These are phyloP conservation scores for Backusella macrospora DNA, from an alignment of 192 early-diverging fungal genomes.

Conservation along the genomic window DNA sequence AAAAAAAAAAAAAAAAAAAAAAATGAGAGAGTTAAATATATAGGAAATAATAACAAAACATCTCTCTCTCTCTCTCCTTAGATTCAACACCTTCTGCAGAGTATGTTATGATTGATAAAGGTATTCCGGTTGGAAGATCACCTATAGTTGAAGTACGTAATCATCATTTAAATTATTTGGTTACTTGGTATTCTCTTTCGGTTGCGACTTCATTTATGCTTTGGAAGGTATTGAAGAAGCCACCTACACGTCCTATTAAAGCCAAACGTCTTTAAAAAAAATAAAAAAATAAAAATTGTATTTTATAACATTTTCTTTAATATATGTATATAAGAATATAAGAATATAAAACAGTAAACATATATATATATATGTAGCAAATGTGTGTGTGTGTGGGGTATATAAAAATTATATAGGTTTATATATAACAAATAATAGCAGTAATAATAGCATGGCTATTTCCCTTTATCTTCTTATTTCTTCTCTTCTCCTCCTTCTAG, in stretches of 20 bases:
- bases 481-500: conserved; percentile 11
- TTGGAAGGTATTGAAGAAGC: conserved; percentile 61
- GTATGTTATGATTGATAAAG: conserved; percentile 54
- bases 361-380: too few relatives aligned
- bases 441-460: background rate
- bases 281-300: background rate
- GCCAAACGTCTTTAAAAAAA: conserved; percentile 27
- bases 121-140: conserved; percentile 74
- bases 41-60: background rate
- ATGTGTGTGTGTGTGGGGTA: conserved; percentile 5
- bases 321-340: background rate
- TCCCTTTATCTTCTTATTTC: background rate
- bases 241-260: conserved; percentile 31
- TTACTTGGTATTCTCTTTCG: conserved; percentile 86
- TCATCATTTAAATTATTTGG: conserved; percentile 82
- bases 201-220: conserved; percentile 72
- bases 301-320: background rate
- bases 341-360: background rate
- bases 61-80: conserved; percentile 13
- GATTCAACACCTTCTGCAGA: conserved; percentile 45
- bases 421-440: background rate
- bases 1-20: conserved; percentile 41
- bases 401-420: background rate
- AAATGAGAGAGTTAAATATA: background rate
- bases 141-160: conserved; percentile 80